Evolutionary conservation across 106 monocot species (phyloP), one percentile per base, ranked within the genome.

Genomic region (Allium sativum): DNA sequence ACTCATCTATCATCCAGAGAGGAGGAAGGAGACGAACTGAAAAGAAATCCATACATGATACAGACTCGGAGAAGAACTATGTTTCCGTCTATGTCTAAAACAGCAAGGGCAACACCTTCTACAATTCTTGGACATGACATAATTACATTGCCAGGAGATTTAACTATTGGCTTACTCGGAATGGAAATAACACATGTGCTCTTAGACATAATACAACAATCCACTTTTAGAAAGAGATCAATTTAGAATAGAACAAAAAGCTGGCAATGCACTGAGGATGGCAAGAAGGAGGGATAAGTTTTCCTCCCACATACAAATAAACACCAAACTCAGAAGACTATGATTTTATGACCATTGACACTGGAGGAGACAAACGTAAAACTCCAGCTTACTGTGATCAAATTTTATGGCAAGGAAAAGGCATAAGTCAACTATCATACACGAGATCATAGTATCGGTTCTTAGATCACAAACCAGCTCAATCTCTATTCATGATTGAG

Each of bases 351-450:
- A 55, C 65, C 11, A 65, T 55, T 44, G 61, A 69, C 13, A 50
- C 21, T 54, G 73, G 76, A 56, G 73, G 62, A 20, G 31, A 31
- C 31, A 82, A 82, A 55, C 65, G 67, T 9, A 56, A 77, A 21
- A 73, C 74, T 52, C 77, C 82, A 47, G 82, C 82, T 48, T 82
- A 81, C 81, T 86, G 85, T 63, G 85, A 86, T 58, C 42, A 81
- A 45, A 86, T 86, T 12, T 66, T 86, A 15, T 86, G 81, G 81
- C 66, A 69, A 14, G 85, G 85, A 9, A 58, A 72, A 3, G 81
- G 85, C 9, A 72, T 86, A 70, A 78, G 75, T 55, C 85, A 86
- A 59, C 56, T 70, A 11, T 69, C 72, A 65, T 86, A 86, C 75
- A 65, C 74, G 13, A 63, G 81, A n/a, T 41, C 9, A 0, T 45